phyloP scores from a whole-genome alignment of 73 alveolate species.

The Stentor coeruleus region DNA sequence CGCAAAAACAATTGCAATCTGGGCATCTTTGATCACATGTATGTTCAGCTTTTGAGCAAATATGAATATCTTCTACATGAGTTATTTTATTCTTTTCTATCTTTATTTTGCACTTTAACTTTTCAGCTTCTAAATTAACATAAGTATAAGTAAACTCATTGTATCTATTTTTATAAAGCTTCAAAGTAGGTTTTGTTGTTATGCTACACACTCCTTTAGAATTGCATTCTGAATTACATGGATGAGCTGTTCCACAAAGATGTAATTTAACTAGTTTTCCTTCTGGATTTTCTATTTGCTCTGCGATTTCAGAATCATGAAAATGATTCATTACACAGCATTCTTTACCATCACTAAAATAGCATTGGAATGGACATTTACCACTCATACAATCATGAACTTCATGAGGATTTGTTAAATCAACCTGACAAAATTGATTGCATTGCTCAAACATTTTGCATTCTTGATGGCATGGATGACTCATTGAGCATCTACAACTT shows the following conservation, averaged over 20 bases:
- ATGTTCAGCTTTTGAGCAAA: constrained; percentile 25
- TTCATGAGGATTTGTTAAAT: neutral
- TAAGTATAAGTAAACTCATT: constrained; percentile 22
- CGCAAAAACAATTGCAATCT: constrained; percentile 43
- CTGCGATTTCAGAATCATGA: neutral
- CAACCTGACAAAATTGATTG: neutral
- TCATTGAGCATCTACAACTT: neutral
- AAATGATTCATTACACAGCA: neutral
- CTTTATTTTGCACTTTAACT: neutral
- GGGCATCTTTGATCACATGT: constrained; percentile 40
- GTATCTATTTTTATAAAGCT: neutral
- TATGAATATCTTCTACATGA: constrained; percentile 19
- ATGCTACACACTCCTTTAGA: neutral
- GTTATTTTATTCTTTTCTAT: neutral
- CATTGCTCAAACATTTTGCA: neutral
- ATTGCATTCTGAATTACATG: neutral
- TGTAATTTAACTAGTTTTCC: neutral
- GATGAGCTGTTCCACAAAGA: neutral
- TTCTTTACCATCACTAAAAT: neutral
- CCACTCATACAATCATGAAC: neutral
- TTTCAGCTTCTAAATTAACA: neutral
- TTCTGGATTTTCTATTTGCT: neutral
- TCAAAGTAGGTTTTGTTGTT: neutral
- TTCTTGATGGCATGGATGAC: constrained; percentile 7
- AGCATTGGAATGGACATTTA: constrained; percentile 1